phyloP scores from a whole-genome alignment of 2,329 filamentous ascomycete species.

The Aspergillus sp. region DNA sequence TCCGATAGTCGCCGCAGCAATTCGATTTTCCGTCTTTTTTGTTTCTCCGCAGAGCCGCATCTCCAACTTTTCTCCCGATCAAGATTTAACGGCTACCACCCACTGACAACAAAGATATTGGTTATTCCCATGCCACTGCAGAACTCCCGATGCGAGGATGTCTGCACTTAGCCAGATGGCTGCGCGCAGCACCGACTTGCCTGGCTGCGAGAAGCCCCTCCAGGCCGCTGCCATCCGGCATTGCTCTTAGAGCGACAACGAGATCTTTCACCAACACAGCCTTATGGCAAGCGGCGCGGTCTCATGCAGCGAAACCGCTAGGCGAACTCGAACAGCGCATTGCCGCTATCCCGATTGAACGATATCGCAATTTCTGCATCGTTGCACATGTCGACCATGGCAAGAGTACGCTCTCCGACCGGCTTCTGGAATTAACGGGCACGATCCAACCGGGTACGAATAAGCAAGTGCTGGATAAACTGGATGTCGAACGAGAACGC shows the following conservation, averaged over 20 bases:
- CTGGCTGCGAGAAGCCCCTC: conserved; percentile 23
- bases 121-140: conserved; percentile 26
- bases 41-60: conserved; percentile 27
- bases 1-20: conserved; percentile 32
- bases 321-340: conserved; percentile 55
- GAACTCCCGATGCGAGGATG: conserved; percentile 42
- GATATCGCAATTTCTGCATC: conserved; percentile 89
- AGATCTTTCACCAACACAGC: conserved; percentile 29
- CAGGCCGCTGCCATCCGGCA: conserved; percentile 19
- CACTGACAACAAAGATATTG: background rate
- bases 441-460: conserved; percentile 81
- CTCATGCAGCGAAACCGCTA: conserved; percentile 18
- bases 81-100: background rate
- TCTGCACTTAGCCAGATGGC: conserved; percentile 41
- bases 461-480: conserved; percentile 93
- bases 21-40: conserved; percentile 11
- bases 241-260: conserved; percentile 11
- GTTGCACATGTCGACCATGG: conserved; percentile 98
- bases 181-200: conserved; percentile 34
- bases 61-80: conserved; percentile 8
- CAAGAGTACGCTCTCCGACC: conserved; percentile 91
- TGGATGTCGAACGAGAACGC: conserved; percentile 91
- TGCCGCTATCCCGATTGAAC: conserved; percentile 44
- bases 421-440: conserved; percentile 85
- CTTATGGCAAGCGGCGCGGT: conserved; percentile 15